Evolutionary conservation across 108 stramenopile species (phyloP).

Genomic region (Cyclotella atomus): DNA sequence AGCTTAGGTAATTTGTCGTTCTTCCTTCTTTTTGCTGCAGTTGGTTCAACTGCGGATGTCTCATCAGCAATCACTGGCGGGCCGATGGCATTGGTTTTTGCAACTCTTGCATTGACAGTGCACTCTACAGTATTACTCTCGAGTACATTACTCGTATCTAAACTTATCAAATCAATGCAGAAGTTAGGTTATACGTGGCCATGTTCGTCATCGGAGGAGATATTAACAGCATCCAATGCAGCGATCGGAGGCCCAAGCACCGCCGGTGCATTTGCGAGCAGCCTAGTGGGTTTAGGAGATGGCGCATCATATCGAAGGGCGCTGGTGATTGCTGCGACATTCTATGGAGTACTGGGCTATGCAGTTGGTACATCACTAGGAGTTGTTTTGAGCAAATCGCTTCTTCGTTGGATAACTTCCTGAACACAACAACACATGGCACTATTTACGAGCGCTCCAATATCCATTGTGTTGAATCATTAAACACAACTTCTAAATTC

Average conservation of each 20-base stretch:
- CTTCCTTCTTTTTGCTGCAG: constrained; percentile 68
- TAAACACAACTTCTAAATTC: constrained; percentile 50
- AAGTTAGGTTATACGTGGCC: constrained; percentile 4
- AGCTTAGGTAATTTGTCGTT: constrained; percentile 59
- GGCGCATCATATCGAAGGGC: constrained; percentile 32
- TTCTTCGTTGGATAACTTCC: not conserved
- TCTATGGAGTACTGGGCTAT: constrained; percentile 80
- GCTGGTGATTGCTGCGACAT: constrained; percentile 65
- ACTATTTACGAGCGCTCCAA: constrained; percentile 11
- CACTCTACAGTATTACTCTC: constrained; percentile 50
- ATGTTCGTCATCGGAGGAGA: constrained; percentile 56
- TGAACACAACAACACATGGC: too few relatives aligned
- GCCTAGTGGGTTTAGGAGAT: constrained; percentile 11
- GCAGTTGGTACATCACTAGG: constrained; percentile 60
- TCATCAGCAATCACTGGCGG: constrained; percentile 50
- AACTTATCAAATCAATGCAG: not conserved
- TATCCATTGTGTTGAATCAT: constrained; percentile 58
- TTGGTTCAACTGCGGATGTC: constrained; percentile 67
- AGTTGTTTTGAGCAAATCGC: not conserved
- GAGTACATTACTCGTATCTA: constrained; percentile 26
- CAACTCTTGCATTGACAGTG: constrained; percentile 54
- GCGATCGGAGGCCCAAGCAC: constrained; percentile 84
- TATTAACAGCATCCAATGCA: constrained; percentile 81
- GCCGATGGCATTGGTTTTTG: constrained; percentile 49
- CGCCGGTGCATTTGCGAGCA: constrained; percentile 73